Evolutionary conservation across 176 grass and related monocot genomes (phyloP), one percentile per base, ranked within the genome.

Genomic region (Musa beccarii): DNA sequence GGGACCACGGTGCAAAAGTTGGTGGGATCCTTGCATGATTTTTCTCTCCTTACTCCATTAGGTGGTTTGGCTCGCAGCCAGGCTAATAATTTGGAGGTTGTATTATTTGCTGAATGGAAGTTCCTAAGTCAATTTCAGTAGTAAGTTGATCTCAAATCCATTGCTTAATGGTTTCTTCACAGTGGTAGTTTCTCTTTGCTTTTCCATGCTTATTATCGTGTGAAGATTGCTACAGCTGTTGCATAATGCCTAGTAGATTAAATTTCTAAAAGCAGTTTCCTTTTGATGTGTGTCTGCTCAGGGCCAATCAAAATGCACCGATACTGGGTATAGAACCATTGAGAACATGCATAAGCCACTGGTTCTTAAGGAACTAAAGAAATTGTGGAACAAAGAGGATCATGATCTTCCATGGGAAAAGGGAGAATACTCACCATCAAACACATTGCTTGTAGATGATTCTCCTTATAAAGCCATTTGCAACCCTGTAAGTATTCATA

Each of bases 371-470:
- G 90, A 94, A 76, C 76, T 99, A 29, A 91, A 89, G 78, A 91
- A 91, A 84, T 59, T 99, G 62, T 99, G 95, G 95, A 84, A 85
- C 76, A 89, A 94, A 79, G 88, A 87, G 63, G 78, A 89, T 26
- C 59, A 70, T 89, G 78, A 79, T 82, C 88, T 99, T 73, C 95
- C 90, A 70, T 94, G 88, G 95, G 78, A 71, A 29, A 79, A 84
- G 69, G 95, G 90, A 75, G 82, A 87, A 28, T 99, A 86, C 74
- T 94, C 88, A 68, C 81, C 80, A 75, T 89, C 80, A 79, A 99
- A 99, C 87, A 99, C 95, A 57, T 87, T 99, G 69, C 86, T 94
- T 71, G 89, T 99, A 59, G 90, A 99, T 83, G 95, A 99, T 84
- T 99, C 95, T 75, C 95, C 95, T 79, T 99, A 91, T 74, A 99